A percentile compares a stretch with the other conserved stretches of the same genome.
Conservation (phyloP, 2,329 filamentous ascomycete genomes). For the Coccinonectria pachysandricola region DNA sequence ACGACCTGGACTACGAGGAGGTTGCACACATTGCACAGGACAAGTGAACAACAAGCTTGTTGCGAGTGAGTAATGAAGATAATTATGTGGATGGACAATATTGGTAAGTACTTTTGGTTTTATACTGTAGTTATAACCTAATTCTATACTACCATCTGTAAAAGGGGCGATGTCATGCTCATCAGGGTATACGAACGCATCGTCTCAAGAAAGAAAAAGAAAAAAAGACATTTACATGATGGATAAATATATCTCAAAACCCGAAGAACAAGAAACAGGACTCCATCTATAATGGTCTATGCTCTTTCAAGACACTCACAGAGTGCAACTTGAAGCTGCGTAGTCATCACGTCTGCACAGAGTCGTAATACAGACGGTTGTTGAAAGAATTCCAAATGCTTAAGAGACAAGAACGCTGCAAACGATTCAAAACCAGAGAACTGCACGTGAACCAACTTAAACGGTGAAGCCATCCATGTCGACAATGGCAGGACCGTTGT, state of each 20-base stretch:
- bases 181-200: slow-evolving; percentile 22
- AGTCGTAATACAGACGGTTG: slow-evolving; percentile 10
- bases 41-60: too few relatives aligned
- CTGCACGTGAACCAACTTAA: slow-evolving; percentile 5
- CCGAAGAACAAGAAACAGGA: too few relatives aligned
- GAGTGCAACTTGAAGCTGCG: too few relatives aligned
- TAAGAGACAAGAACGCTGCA: slow-evolving; percentile 7
- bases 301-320: slow-evolving; percentile 6
- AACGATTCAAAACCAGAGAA: slow-evolving; percentile 5
- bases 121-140: slow-evolving; percentile 11
- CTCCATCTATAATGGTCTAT: slow-evolving; percentile 10
- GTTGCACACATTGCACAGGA: too few relatives aligned
- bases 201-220: slow-evolving; percentile 10
- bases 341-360: too few relatives aligned
- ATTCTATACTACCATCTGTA: too few relatives aligned
- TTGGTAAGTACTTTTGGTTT: slow-evolving; percentile 4
- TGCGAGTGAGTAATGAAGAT: too few relatives aligned
- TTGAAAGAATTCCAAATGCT: slow-evolving; percentile 1
- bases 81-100: slow-evolving; percentile 2
- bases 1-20: too few relatives aligned
- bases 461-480: slow-evolving; percentile 19
- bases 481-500: slow-evolving; percentile 13
- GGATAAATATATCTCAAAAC: too few relatives aligned
- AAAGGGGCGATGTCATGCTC: slow-evolving; percentile 18
- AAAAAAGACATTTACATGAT: too few relatives aligned